phyloP scores from a whole-genome alignment of 371 early-diverging fungal species.

The Haplosporangium sp. region DNA sequence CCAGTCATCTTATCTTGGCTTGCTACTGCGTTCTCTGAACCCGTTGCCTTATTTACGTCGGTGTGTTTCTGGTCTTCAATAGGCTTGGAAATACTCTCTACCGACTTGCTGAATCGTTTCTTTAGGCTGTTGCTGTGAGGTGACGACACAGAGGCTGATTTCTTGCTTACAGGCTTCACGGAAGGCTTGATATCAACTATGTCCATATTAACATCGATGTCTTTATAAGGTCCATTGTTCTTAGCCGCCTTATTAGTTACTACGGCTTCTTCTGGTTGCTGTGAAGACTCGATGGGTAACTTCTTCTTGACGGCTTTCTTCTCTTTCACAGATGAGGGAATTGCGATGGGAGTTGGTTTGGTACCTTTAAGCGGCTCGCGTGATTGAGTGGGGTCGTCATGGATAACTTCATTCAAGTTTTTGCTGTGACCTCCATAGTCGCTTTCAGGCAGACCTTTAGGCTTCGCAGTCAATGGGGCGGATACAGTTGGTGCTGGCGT shows the following conservation, averaged over 20 bases:
- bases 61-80: conserved; percentile 11
- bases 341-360: not conserved
- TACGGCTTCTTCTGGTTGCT: not conserved
- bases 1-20: not conserved
- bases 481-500: not conserved
- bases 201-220: conserved; percentile 11
- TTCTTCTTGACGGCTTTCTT: conserved; percentile 35
- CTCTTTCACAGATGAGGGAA: conserved; percentile 14
- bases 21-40: not conserved
- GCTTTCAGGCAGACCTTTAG: not conserved
- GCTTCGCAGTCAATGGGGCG: not conserved
- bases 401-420: conserved; percentile 5
- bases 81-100: conserved; percentile 7
- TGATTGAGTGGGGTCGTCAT: not conserved
- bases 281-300: conserved; percentile 3
- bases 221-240: not conserved
- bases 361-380: conserved; percentile 7
- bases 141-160: conserved; percentile 1
- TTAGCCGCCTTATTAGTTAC: not conserved
- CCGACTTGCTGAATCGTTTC: conserved; percentile 31
- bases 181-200: not conserved
- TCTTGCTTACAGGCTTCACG: conserved; percentile 9
- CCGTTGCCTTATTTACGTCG: not conserved
- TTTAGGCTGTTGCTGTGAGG: conserved; percentile 21
- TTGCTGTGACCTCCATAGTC: conserved; percentile 6